These are phyloP conservation scores for Silybum marianum DNA, from an alignment of 129 eudicot species.

Conservation along the genomic window DNA sequence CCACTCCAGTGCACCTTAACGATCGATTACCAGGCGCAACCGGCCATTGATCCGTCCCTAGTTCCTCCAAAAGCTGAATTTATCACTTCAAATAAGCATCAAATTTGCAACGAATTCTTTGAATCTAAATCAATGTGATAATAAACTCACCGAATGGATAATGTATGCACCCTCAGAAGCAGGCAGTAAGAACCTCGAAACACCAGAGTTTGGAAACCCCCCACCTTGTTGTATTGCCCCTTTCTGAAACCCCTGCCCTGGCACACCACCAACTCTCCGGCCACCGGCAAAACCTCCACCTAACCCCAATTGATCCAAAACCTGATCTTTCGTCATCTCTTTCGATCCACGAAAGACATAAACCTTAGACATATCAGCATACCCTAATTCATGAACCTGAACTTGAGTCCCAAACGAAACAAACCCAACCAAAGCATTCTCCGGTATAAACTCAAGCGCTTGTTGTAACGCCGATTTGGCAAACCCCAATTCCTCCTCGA, in stretches of 20 bases:
- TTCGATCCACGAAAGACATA: slow-evolving; percentile 84
- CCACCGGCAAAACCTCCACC: slow-evolving; percentile 42
- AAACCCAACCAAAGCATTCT: slow-evolving; percentile 43
- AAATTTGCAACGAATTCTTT: slow-evolving; percentile 3
- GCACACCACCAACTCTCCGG: slow-evolving; percentile 45
- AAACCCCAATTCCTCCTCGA: slow-evolving; percentile 86
- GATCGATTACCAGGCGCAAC: slow-evolving; percentile 85
- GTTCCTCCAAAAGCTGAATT: slow-evolving; percentile 84
- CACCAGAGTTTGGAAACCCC: slow-evolving; percentile 44
- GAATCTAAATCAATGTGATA: neutral
- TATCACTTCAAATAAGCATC: slow-evolving; percentile 21
- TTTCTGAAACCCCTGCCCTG: slow-evolving; percentile 54
- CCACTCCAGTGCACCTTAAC: slow-evolving; percentile 91
- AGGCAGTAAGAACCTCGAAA: slow-evolving; percentile 74
- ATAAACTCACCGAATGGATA: slow-evolving; percentile 62
- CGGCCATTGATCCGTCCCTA: slow-evolving; percentile 87
- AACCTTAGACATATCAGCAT: slow-evolving; percentile 81
- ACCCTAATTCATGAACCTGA: slow-evolving; percentile 47
- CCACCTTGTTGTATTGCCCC: slow-evolving; percentile 43
- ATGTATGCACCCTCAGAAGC: slow-evolving; percentile 91
- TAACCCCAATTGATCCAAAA: slow-evolving; percentile 90
- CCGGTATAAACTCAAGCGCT: slow-evolving; percentile 43
- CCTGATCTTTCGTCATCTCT: slow-evolving; percentile 83
- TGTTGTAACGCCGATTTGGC: slow-evolving; percentile 70
- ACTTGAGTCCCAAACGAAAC: slow-evolving; percentile 42